Evolutionary conservation across 306 rosid genomes (phyloP).

Genomic region (Quercus wislizeni): DNA sequence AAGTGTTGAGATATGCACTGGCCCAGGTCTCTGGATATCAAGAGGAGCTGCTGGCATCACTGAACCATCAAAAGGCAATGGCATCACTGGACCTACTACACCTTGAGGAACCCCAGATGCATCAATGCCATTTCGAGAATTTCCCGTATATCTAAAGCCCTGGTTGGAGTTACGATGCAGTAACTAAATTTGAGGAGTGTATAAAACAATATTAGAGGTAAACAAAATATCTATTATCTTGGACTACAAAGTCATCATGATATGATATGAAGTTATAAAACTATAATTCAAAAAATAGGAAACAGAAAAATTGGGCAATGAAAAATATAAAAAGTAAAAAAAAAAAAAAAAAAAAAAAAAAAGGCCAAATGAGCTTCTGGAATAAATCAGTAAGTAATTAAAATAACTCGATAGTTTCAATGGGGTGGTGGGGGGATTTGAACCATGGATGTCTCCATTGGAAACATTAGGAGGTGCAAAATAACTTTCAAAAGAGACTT

Average conservation of each 20-base stretch:
- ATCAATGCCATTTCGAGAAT: conserved; percentile 54
- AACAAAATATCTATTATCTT: not conserved
- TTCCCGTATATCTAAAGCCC: conserved; percentile 64
- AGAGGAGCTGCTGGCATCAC: conserved; percentile 40
- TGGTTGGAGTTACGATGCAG: conserved; percentile 60
- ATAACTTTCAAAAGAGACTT: not conserved
- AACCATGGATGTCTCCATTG: no score
- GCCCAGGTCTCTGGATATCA: conserved; percentile 47
- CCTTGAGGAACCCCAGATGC: conserved; percentile 51
- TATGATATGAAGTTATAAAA: not conserved
- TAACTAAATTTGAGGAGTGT: conserved; percentile 33
- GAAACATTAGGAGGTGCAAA: no score
- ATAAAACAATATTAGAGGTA: not conserved
- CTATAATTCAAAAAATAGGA: not conserved
- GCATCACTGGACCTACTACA: conserved; percentile 47
- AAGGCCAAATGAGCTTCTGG: not conserved
- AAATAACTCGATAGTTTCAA: no score
- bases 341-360: not conserved
- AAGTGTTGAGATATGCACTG: conserved; percentile 53
- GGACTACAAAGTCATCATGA: not conserved
- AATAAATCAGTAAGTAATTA: not conserved
- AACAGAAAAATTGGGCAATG: not conserved
- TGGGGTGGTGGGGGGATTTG: no score
- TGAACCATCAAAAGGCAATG: conserved; percentile 54
- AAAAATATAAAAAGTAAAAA: not conserved